Evolutionary conservation across 1,284 basidiomycete species (phyloP).

Genomic region (Ceratobasidium sp.): DNA sequence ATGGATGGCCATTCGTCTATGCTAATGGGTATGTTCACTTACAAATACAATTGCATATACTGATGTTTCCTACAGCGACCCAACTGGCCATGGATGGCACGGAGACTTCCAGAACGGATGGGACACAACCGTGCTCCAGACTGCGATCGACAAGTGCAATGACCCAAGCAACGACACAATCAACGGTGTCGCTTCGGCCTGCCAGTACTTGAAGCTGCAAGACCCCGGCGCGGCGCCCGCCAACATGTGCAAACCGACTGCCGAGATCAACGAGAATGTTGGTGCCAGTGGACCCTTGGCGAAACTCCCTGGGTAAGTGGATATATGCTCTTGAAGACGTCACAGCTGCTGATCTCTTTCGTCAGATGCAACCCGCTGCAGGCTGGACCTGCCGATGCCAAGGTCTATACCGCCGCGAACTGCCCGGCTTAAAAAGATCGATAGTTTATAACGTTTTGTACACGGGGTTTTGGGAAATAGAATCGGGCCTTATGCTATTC

Average conservation of each 20-base stretch:
- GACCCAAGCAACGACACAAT: constrained; percentile 52
- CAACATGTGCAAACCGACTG: constrained; percentile 49
- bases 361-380: constrained; percentile 46
- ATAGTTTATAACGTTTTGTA: too few relatives aligned
- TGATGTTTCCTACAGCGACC: constrained; percentile 48
- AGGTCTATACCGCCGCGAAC: constrained; percentile 37
- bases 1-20: constrained; percentile 56
- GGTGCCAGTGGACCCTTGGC: constrained; percentile 39
- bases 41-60: background rate
- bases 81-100: constrained; percentile 58
- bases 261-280: constrained; percentile 49
- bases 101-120: constrained; percentile 59
- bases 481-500: too few relatives aligned
- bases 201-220: constrained; percentile 47
- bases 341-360: background rate
- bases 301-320: constrained; percentile 44
- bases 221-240: constrained; percentile 36
- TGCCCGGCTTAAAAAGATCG: constrained; percentile 12
- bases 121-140: constrained; percentile 48
- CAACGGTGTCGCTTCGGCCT: constrained; percentile 53
- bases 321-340: background rate
- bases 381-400: constrained; percentile 40
- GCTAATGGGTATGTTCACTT: constrained; percentile 49
- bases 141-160: constrained; percentile 59
- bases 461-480: too few relatives aligned